These are phyloP conservation scores for Irpex lacteus DNA, from an alignment of 1,284 basidiomycete genomes.

Conservation along the genomic window DNA sequence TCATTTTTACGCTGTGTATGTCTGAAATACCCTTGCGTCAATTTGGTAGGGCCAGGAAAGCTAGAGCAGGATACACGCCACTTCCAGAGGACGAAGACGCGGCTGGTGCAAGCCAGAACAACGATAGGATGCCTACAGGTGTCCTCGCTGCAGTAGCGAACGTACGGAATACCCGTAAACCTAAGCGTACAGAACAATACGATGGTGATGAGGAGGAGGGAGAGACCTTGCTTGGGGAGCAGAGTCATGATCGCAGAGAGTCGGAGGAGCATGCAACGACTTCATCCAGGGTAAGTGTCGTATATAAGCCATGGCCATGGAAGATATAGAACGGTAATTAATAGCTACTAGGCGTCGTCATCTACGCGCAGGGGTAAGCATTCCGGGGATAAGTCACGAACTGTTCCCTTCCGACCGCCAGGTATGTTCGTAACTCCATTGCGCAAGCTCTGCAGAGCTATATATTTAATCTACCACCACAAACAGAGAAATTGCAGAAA, in stretches of 20 bases:
- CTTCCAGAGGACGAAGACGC: slow-evolving; percentile 31
- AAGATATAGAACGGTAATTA: neutral
- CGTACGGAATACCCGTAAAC: slow-evolving; percentile 32
- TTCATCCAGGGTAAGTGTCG: slow-evolving; percentile 25
- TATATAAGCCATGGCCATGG: neutral
- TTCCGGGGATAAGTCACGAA: slow-evolving; percentile 69
- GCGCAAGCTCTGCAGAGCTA: neutral
- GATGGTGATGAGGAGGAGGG: slow-evolving; percentile 61
- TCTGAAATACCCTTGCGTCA: slow-evolving; percentile 69
- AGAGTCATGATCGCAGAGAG: slow-evolving; percentile 33
- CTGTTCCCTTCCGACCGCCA: slow-evolving; percentile 73
- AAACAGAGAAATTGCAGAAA: slow-evolving; percentile 62
- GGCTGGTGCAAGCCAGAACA: slow-evolving; percentile 33
- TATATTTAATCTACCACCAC: neutral
- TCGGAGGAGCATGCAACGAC: slow-evolving; percentile 20
- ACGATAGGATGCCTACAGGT: slow-evolving; percentile 29
- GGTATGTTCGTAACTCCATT: slow-evolving; percentile 39
- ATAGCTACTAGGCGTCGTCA: slow-evolving; percentile 30
- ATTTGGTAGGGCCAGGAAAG: slow-evolving; percentile 48
- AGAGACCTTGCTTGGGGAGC: slow-evolving; percentile 44
- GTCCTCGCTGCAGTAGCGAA: slow-evolving; percentile 37
- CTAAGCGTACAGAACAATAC: slow-evolving; percentile 49
- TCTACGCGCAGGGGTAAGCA: slow-evolving; percentile 27
- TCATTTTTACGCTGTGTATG: slow-evolving; percentile 33
- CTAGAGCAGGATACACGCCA: slow-evolving; percentile 45